Evolutionary conservation across 257 asterid species (phyloP).

Genomic region (Fraxinus americana): DNA sequence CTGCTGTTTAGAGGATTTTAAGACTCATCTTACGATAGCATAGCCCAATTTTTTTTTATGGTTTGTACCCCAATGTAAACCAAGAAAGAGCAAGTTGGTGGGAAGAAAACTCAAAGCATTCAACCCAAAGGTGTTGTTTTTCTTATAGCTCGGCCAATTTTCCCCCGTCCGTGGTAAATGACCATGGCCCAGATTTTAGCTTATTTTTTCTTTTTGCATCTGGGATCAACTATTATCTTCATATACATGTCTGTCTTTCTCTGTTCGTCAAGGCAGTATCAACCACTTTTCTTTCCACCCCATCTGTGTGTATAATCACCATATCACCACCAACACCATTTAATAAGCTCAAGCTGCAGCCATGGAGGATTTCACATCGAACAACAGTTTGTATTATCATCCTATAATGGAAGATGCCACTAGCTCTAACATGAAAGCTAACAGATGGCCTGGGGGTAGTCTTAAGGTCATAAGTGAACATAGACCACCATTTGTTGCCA

Average conservation of each 20-base stretch:
- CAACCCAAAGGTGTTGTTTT: not conserved
- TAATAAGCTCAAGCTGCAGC: not conserved
- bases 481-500: not conserved
- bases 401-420: not conserved
- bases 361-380: not conserved
- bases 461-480: not conserved
- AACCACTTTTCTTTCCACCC: not conserved
- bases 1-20: not conserved
- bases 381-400: not conserved
- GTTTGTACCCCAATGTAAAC: not conserved
- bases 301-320: not conserved
- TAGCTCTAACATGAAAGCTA: slow-evolving; percentile 2
- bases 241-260: not conserved
- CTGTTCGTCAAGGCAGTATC: not conserved
- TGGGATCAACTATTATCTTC: not conserved
- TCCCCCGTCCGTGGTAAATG: not conserved
- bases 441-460: not conserved
- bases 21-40: not conserved
- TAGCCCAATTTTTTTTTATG: not conserved
- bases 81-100: not conserved
- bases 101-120: not conserved
- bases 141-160: not conserved
- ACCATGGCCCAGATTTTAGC: not conserved
- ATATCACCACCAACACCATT: slow-evolving; percentile 8
- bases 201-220: not conserved